Evolutionary conservation across 2,329 filamentous ascomycete species (phyloP).

Genomic region (Stenocarpella maydis): DNA sequence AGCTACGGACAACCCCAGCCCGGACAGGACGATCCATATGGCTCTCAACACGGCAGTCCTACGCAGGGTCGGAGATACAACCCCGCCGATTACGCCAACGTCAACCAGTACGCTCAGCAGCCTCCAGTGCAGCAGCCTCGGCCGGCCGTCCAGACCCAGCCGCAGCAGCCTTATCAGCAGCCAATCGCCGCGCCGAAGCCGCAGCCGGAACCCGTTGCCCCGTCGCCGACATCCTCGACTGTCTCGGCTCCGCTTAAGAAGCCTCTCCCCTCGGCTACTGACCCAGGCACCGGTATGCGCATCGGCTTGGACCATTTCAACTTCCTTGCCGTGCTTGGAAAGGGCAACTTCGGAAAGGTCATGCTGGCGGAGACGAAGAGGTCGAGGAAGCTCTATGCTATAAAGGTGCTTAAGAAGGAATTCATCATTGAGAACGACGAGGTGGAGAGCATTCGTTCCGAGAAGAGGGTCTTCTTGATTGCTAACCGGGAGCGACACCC

Average conservation of each 20-base stretch:
- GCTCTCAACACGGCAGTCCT: conserved; percentile 48
- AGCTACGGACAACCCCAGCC: conserved; percentile 43
- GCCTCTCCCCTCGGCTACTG: conserved; percentile 74
- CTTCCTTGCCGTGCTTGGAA: conserved; percentile 96
- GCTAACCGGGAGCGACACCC: conserved; percentile 97
- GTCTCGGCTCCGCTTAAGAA: conserved; percentile 57
- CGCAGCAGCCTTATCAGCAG: conserved; percentile 46
- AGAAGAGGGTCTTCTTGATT: conserved; percentile 96
- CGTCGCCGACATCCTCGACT: conserved; percentile 45
- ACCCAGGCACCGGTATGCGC: conserved; percentile 77
- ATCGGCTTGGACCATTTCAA: conserved; percentile 99
- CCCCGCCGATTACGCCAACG: conserved; percentile 77
- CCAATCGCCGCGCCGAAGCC: conserved; percentile 47
- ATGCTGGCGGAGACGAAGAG: conserved; percentile 98
- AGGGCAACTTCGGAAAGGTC: conserved; percentile 99
- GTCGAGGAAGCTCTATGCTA: conserved; percentile 91
- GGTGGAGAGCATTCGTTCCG: conserved; percentile 95
- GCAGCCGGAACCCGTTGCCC: conserved; percentile 46
- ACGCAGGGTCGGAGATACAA: conserved; percentile 74
- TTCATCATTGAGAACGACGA: conserved; percentile 99
- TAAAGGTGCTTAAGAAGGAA: conserved; percentile 99
- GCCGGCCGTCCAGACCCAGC: conserved; percentile 45
- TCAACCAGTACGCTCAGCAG: conserved; percentile 52
- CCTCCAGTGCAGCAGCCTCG: conserved; percentile 48
- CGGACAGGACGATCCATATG: conserved; percentile 49